Evolutionary conservation across 805 yeast genomes (phyloP), one percentile per base, ranked within the genome.

Genomic region (Tetrapisispora fleetii): DNA sequence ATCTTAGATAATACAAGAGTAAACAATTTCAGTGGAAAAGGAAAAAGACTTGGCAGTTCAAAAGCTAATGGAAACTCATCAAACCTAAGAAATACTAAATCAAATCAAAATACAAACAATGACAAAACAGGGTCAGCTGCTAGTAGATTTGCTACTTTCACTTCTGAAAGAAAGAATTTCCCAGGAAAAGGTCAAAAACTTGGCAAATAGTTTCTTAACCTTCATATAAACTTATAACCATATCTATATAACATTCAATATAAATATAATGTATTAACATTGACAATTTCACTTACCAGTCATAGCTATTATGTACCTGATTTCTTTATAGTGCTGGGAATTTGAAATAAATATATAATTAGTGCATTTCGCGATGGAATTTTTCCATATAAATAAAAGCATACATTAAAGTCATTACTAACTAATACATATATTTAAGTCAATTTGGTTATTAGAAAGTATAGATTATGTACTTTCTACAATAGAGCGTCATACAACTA

Each of bases 11-110:
- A 44, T 7, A 44, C 48, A n/a, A 46, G 45, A 28, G 37, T 42
- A 6, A 48, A 41, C 14, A 40, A 35, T 7, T 48, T 48, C 17
- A 30, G 43, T 21, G 50, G 50, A 13, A 48, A 48, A n/a, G 50
- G 51, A 14, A 48, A 48, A 37, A 45, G 52, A 30, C 39, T 50
- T 28, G 53, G 53, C 4, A 30, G 22, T n/a, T n/a, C 38, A 21
- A 33, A 22, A 5, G 24, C 13, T 8, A 21, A 24, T 21, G 11
- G 37, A 5, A 38, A 28, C 1, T 3, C 22, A n/a, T 4, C 28
- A 22, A 32, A 10, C 2, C 1, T 27, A 17, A 39, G 33, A 39
- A 7, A 24, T 8, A 39, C 5, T 3, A 21, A 16, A 3, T 7
- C 16, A 2, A 32, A 33, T 17, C 40, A 40, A 18, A 17, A 22